phyloP scores from a whole-genome alignment of 352 stramenopile species.

The Phytophthora lateralis region DNA sequence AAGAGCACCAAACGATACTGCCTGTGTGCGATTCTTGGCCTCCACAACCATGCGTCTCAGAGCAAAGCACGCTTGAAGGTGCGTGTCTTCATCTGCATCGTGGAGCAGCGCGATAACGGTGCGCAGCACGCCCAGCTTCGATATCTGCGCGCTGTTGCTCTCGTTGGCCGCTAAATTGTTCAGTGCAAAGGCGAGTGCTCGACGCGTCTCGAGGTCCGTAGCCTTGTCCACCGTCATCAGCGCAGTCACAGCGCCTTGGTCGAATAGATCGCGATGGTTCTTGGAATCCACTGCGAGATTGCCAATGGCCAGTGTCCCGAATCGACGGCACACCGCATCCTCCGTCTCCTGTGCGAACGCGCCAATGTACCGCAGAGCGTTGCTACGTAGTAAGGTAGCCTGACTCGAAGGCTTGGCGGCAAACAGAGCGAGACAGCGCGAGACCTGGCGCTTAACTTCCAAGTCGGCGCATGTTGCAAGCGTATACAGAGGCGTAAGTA shows the following conservation, averaged over 20 bases:
- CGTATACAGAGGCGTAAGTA: slow-evolving; percentile 90
- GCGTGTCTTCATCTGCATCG: slow-evolving; percentile 92
- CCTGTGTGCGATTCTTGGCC: slow-evolving; percentile 90
- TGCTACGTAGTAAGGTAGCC: slow-evolving; percentile 81
- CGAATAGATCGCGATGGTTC: slow-evolving; percentile 93
- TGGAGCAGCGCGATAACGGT: slow-evolving; percentile 87
- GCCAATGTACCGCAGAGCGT: slow-evolving; percentile 89
- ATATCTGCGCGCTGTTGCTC: slow-evolving; percentile 86
- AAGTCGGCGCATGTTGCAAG: slow-evolving; percentile 76
- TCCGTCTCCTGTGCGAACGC: slow-evolving; percentile 83
- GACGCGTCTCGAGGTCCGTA: slow-evolving; percentile 90
- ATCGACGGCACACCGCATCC: slow-evolving; percentile 87
- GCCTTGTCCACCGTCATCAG: slow-evolving; percentile 89
- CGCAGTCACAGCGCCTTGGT: slow-evolving; percentile 89
- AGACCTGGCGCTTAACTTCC: slow-evolving; percentile 93
- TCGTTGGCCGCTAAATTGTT: slow-evolving; percentile 94
- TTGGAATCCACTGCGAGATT: slow-evolving; percentile 90
- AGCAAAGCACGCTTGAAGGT: slow-evolving; percentile 93
- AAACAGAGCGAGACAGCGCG: slow-evolving; percentile 93
- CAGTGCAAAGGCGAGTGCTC: slow-evolving; percentile 93
- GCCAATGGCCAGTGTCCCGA: slow-evolving; percentile 91
- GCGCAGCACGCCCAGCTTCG: slow-evolving; percentile 87
- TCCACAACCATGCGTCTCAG: slow-evolving; percentile 92
- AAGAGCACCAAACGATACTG: slow-evolving; percentile 93
- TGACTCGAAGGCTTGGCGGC: slow-evolving; percentile 93